Evolutionary conservation across 2,329 filamentous ascomycete genomes (phyloP), one percentile per base, ranked within the genome.

Genomic region (Triangularia verruculosa): DNA sequence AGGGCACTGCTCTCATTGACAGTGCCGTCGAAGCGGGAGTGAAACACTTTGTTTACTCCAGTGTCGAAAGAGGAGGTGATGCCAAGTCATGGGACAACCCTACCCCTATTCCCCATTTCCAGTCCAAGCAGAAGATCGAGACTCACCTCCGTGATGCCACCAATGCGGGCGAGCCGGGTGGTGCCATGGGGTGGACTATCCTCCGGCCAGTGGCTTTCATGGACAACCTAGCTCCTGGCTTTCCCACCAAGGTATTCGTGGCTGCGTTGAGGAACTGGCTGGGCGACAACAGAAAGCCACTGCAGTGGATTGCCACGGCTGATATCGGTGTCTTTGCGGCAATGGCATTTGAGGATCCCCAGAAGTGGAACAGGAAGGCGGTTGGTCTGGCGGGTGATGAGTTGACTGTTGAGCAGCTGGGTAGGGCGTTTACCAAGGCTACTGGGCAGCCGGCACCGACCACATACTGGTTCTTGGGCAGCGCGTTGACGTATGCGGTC

Each of bases 171-270:
- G 20, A 55, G 32, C 43, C 57, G 13, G 62, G 61, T 1, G 51
- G 28, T 13, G 22, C 2, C 11, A 86, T 87, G 84, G 75, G 74
- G 6, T 89, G 84, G 82, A 88, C 85, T 0, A 83, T 89, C 43
- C 75, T 89, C 2, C 80, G 86, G 3, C 87, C 87, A 0, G 82
- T 83, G 0, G 84, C 82, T 1, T 89, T 89, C 74, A 84, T 87
- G 77, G 86, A 89, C 7, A 83, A 83, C 74, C 68, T 78, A 12
- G 68, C 64, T 1, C 74, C 75, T 4, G 74, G 71, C 3, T 72
- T 78, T 59, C 61, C 69, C 4, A 76, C 73, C 57, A 73, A 74
- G 57, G 70, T 78, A n/a, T 78, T 78, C 69, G 20, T 76, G 61
- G 69, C 76, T 1, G 73, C 73, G 4, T 55, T 77, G 59, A 70